Conservation (phyloP, 2,329 filamentous ascomycete genomes). For the Apiospora saccharicola region DNA sequence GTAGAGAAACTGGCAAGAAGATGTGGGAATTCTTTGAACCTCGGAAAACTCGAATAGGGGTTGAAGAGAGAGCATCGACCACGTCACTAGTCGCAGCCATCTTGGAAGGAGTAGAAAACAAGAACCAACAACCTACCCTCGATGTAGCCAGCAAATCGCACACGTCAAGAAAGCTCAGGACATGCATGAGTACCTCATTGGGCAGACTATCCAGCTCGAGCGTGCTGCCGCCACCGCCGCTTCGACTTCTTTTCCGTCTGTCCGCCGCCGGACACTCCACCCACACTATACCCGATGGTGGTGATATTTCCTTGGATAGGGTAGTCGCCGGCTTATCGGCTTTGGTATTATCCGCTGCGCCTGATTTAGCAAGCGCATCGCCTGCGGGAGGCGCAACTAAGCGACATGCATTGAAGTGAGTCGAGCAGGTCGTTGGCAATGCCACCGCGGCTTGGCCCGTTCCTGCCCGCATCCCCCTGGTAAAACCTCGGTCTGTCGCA, state of each 20-base stretch:
- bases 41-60: slow-evolving; percentile 1
- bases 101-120: slow-evolving; percentile 4
- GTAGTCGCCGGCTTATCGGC: neutral
- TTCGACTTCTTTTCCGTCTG: slow-evolving; percentile 31
- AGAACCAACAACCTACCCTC: slow-evolving; percentile 55
- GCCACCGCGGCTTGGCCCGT: slow-evolving; percentile 30
- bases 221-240: neutral
- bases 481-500: neutral
- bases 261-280: slow-evolving; percentile 31
- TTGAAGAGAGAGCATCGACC: neutral
- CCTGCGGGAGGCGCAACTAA: neutral
- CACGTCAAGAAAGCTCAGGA: slow-evolving; percentile 64
- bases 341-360: neutral
- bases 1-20: slow-evolving; percentile 19
- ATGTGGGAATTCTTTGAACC: slow-evolving; percentile 27
- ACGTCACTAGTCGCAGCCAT: slow-evolving; percentile 17
- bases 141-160: slow-evolving; percentile 63
- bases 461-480: slow-evolving; percentile 26
- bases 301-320: neutral
- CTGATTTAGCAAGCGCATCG: neutral
- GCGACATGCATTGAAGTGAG: neutral
- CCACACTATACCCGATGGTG: slow-evolving; percentile 11
- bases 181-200: slow-evolving; percentile 64
- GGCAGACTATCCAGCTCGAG: slow-evolving; percentile 53
- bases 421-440: slow-evolving; percentile 17